These are phyloP conservation scores for Hypoxylon sp. DNA, from an alignment of 2,329 filamentous ascomycete genomes.

Conservation along the genomic window DNA sequence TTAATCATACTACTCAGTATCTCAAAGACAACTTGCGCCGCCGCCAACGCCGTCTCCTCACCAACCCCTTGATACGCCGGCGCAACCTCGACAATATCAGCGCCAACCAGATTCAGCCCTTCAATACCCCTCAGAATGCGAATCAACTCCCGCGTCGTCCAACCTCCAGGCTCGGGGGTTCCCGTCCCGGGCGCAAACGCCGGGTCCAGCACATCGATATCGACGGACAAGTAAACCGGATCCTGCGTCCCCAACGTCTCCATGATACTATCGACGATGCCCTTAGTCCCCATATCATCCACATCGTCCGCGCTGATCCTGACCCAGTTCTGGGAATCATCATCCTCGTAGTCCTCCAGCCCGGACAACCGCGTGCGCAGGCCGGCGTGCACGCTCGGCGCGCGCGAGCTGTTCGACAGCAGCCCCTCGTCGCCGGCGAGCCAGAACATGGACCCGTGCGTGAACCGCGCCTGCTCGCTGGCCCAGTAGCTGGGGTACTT, in stretches of 20 bases:
- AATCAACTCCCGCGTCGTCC: slow-evolving; percentile 91
- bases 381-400: slow-evolving; percentile 83
- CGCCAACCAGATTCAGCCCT: slow-evolving; percentile 86
- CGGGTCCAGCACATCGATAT: slow-evolving; percentile 83
- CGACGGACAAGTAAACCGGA: slow-evolving; percentile 84
- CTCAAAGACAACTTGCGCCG: slow-evolving; percentile 87
- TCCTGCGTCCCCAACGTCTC: slow-evolving; percentile 78
- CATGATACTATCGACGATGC: slow-evolving; percentile 80
- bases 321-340: slow-evolving; percentile 82
- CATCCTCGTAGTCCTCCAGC: slow-evolving; percentile 78
- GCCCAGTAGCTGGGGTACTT: slow-evolving; percentile 85
- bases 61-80: slow-evolving; percentile 86
- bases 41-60: slow-evolving; percentile 86
- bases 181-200: slow-evolving; percentile 80
- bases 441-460: slow-evolving; percentile 94
- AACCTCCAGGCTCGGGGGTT: slow-evolving; percentile 90
- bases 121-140: slow-evolving; percentile 86
- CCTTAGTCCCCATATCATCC: slow-evolving; percentile 81
- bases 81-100: slow-evolving; percentile 90
- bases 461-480: slow-evolving; percentile 80
- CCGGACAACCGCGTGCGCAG: slow-evolving; percentile 82
- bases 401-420: slow-evolving; percentile 16
- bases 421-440: slow-evolving; percentile 85
- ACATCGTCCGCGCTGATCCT: slow-evolving; percentile 89
- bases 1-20: slow-evolving; percentile 84